Evolutionary conservation across 345 rosid species (phyloP).

Genomic region (Euphorbia peplus): DNA sequence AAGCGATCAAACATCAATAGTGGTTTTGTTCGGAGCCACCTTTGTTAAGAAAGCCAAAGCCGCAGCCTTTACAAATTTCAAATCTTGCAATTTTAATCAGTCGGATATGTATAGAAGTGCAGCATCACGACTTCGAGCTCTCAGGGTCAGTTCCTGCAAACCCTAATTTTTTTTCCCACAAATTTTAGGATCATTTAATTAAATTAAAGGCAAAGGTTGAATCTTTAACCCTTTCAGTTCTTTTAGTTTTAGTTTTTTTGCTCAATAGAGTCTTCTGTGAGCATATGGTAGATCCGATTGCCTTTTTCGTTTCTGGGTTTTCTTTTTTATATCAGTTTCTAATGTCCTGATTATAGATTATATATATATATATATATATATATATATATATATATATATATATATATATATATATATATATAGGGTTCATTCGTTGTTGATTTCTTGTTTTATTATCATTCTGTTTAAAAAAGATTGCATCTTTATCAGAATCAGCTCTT

Average conservation of each 20-base stretch:
- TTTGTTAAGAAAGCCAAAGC: slow-evolving; percentile 1
- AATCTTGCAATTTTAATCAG: slow-evolving; percentile 4
- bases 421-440: not conserved
- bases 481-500: not conserved
- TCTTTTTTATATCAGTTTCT: not conserved
- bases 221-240: too few relatives aligned
- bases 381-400: too few relatives aligned
- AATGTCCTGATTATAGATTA: not conserved
- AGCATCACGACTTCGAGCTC: slow-evolving; percentile 27
- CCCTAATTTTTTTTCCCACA: not conserved
- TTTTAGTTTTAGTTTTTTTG: not conserved
- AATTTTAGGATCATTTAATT: slow-evolving; percentile 4
- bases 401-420: too few relatives aligned
- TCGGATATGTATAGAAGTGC: slow-evolving; percentile 27
- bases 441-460: not conserved
- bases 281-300: slow-evolving; percentile 9
- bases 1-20: too few relatives aligned
- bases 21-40: slow-evolving; percentile 8
- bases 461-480: not conserved
- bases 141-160: slow-evolving; percentile 19
- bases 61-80: not conserved
- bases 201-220: too few relatives aligned
- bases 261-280: not conserved
- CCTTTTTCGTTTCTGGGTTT: not conserved
- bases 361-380: too few relatives aligned